Base-by-base conservation (phyloP, 2,329 filamentous ascomycete genomes). In the Lasiodiplodia sp. region DNA sequence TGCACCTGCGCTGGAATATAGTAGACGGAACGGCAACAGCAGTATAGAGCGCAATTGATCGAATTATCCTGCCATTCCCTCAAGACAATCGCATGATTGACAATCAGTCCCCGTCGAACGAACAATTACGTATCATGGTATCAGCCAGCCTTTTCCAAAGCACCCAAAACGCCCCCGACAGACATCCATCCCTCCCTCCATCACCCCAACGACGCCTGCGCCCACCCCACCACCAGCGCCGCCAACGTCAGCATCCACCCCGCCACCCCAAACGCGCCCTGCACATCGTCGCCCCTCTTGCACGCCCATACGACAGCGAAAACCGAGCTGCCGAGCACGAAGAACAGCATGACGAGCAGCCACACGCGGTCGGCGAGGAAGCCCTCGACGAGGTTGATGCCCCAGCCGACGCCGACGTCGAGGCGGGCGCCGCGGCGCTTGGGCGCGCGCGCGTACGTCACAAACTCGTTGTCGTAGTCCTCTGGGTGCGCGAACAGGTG, bases 181-280 rank as follows among this genome's bases (percentile, higher is more conserved):
- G 3, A 4, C 28, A 28, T 40, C 38, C 2, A 16, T 16, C 18
- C 0, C 8, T 34, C 53, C 28, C 53, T 14, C 23, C 10, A 14
- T 47, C 23, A 66, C 31, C 75, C 76, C 14, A 77, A 66, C 71
- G 75, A 77, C 31, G 77, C 77, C 68, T 80, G 79, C 47, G 77
- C 44, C 62, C 74, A 79, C 16, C 77, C 79, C 3, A 79, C 67
- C 18, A 75, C 49, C 70, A 80, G 65, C 4, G 71, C 75, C 8
- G 77, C 77, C 18, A 80, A 52, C 28, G 75, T 75, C 37, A 78
- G 72, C 21, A 80, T 71, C 78, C 78, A 81, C 11, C 76, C 74
- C 7, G 79, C 78, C 16, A 81, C 77, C 1, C 78, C 79, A 72
- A 81, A 81, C 14, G 79, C 79, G n/a, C 79, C 79, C 66, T 80